Evolutionary conservation across 306 rosid species (phyloP).

Genomic region (Quercus suber): DNA sequence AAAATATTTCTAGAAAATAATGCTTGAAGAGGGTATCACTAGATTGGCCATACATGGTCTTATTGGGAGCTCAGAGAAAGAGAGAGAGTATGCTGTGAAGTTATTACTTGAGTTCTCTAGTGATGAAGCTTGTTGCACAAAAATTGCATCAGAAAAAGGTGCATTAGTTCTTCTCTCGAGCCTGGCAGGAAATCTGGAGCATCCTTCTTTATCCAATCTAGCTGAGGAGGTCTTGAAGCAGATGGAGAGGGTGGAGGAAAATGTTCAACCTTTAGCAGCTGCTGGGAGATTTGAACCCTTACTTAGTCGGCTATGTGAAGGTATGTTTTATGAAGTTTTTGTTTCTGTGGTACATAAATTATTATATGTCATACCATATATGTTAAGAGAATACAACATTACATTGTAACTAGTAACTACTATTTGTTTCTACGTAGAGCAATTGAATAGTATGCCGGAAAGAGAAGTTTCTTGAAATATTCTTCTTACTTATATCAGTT

Average conservation of each 20-base stretch:
- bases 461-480: slow-evolving; percentile 6
- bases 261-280: slow-evolving; percentile 46
- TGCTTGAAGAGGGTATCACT: slow-evolving; percentile 54
- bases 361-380: not conserved
- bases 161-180: slow-evolving; percentile 61
- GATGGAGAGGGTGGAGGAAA: slow-evolving; percentile 49
- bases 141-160: slow-evolving; percentile 60
- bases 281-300: slow-evolving; percentile 62
- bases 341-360: not conserved
- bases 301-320: slow-evolving; percentile 39
- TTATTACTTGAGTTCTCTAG: slow-evolving; percentile 49
- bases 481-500: not conserved
- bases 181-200: slow-evolving; percentile 44
- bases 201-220: slow-evolving; percentile 41
- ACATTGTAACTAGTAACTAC: not conserved
- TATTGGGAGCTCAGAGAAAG: slow-evolving; percentile 55
- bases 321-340: slow-evolving; percentile 21
- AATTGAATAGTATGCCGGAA: not conserved
- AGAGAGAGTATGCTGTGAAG: slow-evolving; percentile 56
- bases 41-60: slow-evolving; percentile 66
- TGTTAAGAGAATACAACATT: not conserved
- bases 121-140: slow-evolving; percentile 51
- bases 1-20: slow-evolving; percentile 32
- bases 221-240: slow-evolving; percentile 55
- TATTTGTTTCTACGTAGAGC: not conserved